These are phyloP conservation scores for Phragmites australis DNA, from an alignment of 176 grass and related monocot genomes.

Conservation along the genomic window DNA sequence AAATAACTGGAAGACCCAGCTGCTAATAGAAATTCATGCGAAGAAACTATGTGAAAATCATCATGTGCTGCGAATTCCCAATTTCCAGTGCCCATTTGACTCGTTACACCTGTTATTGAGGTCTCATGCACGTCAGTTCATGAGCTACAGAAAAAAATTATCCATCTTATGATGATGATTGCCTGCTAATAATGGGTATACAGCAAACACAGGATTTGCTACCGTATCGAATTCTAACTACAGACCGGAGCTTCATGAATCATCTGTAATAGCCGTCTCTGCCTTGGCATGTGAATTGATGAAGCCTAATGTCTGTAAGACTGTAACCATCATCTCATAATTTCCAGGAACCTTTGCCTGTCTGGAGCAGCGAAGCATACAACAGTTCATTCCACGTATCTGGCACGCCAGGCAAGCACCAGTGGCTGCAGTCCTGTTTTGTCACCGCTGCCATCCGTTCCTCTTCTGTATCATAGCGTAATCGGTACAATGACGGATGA, in stretches of 20 bases:
- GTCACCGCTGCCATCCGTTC: slow-evolving; percentile 56
- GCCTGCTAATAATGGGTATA: not conserved
- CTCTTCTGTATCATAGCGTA: slow-evolving; percentile 51
- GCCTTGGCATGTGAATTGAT: not conserved
- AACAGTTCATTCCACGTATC: slow-evolving; percentile 92
- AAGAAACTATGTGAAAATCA: not conserved
- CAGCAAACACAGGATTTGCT: not conserved
- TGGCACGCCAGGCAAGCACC: slow-evolving; percentile 88
- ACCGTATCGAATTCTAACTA: not conserved
- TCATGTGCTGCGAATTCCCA: slow-evolving; percentile 14
- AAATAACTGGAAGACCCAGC: not conserved
- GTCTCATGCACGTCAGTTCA: slow-evolving; percentile 29
- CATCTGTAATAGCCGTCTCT: not conserved
- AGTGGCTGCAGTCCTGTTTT: slow-evolving; percentile 96
- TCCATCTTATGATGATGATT: slow-evolving; percentile 2
- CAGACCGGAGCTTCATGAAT: not conserved
- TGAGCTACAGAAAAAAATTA: not conserved
- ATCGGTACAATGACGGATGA: slow-evolving; percentile 75
- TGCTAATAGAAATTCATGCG: slow-evolving; percentile 6
- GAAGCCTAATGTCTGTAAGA: not conserved
- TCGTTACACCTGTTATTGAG: slow-evolving; percentile 23
- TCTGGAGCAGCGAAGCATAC: slow-evolving; percentile 69
- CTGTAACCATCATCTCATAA: slow-evolving; percentile 28
- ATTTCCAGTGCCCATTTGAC: not conserved
- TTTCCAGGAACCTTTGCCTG: slow-evolving; percentile 74